Evolutionary conservation across 257 asterid genomes (phyloP), one percentile per base, ranked within the genome.

Genomic region (Leonotis leonurus): DNA sequence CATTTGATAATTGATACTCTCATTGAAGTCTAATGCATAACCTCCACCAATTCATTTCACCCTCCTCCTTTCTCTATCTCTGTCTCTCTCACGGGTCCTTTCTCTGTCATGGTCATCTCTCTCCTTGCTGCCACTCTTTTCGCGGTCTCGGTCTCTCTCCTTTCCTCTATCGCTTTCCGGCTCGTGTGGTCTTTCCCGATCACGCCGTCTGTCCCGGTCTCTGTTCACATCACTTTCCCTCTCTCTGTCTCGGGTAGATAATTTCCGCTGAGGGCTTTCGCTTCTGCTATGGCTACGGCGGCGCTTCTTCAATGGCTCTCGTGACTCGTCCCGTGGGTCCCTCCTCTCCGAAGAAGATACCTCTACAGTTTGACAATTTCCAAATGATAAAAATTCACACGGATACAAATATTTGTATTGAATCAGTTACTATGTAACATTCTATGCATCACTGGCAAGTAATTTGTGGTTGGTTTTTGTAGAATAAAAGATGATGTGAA

Each of bases 91-190:
- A 41, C 90, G 64, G 41, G 59, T 64, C 74, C 71, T 82, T 32
- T 81, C 95, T 76, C 92, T 80, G 6, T 89, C 97, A 67, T 78
- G 82, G 51, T 87, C 88, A 40, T 83, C 93, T 61, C 92, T 83
- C 76, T 85, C 95, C 71, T 80, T 75, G 65, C 87, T 87, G 44
- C 92, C 88, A 64, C 86, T 78, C 78, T 81, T 85, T 64, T 80
- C 87, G 12, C 79, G 79, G 10, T 66, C 79, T 27, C 86, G 36
- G 16, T 75, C 83, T 4, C 64, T 24, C 1, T 56, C 71, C 61
- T 70, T 79, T 56, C 77, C 77, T 60, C 80, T 72, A 6, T 75
- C 86, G n/a, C 76, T 60, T 58, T 78, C 86, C 49, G 46, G 30
- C 51, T 73, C 80, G 24, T 73, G 77, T 29, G 36, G 67, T 62